Conservation (phyloP, 306 rosid genomes). For the Mimosa bimucronata region DNA sequence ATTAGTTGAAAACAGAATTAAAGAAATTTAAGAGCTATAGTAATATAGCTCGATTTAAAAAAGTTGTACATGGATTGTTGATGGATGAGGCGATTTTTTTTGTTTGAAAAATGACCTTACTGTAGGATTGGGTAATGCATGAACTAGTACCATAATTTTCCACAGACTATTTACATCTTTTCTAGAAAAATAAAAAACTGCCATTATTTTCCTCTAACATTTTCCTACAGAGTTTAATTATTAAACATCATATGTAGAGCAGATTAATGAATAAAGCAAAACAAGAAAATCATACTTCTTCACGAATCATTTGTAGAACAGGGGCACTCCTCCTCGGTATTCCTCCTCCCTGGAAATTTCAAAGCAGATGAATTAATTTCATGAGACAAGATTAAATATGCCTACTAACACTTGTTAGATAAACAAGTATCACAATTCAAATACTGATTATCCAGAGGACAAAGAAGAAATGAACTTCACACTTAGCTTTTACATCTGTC, state of each 20-base stretch:
- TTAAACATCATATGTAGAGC: neutral
- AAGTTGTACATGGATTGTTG: conserved; percentile 4
- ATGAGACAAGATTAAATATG: conserved; percentile 15
- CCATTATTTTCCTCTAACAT: too few relatives aligned
- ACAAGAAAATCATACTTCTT: conserved; percentile 71
- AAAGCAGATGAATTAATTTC: conserved; percentile 31
- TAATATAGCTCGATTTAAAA: neutral
- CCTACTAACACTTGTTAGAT: neutral
- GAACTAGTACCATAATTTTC: too few relatives aligned
- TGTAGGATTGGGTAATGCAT: too few relatives aligned
- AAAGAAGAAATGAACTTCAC: conserved; percentile 5
- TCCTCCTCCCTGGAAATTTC: conserved; percentile 77
- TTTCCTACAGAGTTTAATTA: neutral
- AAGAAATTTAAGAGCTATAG: neutral
- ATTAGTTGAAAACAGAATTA: conserved; percentile 3
- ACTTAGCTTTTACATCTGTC: neutral
- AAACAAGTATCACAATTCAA: neutral
- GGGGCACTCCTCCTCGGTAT: conserved; percentile 94
- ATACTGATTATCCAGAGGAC: neutral
- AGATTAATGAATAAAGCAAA: conserved; percentile 26
- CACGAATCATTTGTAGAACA: conserved; percentile 69
- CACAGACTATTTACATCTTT: too few relatives aligned
- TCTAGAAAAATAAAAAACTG: too few relatives aligned
- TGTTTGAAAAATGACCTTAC: neutral
- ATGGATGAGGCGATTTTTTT: neutral